These are phyloP conservation scores for Vanderwaltozyma polyspora DNA, from an alignment of 805 yeast species.

Conservation along the genomic window DNA sequence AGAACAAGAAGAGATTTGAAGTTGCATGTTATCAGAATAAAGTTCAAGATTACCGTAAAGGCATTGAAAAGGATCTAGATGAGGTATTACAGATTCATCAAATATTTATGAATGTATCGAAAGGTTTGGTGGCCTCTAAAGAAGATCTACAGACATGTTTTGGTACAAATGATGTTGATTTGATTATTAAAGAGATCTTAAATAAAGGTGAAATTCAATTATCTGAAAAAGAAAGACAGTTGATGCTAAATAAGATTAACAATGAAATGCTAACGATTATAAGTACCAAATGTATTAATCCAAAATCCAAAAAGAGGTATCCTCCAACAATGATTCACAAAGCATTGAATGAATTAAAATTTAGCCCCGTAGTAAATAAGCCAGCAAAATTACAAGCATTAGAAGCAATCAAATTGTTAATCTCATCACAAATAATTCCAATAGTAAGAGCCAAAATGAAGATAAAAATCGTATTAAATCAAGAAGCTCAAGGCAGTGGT, in stretches of 20 bases:
- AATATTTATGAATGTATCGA: constrained; percentile 83
- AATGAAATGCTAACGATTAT: constrained; percentile 76
- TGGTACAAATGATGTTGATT: constrained; percentile 63
- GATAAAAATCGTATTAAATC: constrained; percentile 49
- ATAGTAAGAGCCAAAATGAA: constrained; percentile 93
- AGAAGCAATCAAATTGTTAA: constrained; percentile 75
- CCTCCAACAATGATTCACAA: constrained; percentile 93
- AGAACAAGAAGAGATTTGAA: constrained; percentile 86
- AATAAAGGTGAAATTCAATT: constrained; percentile 90
- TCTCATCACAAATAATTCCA: constrained; percentile 74
- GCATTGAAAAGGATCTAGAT: constrained; percentile 75
- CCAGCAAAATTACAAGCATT: constrained; percentile 82
- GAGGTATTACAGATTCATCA: constrained; percentile 96
- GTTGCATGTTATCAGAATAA: constrained; percentile 94
- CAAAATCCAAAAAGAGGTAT: constrained; percentile 77
- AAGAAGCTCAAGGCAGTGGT: constrained; percentile 36
- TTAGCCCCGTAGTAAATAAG: constrained; percentile 61
- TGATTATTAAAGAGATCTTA: constrained; percentile 69
- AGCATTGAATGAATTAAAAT: constrained; percentile 65
- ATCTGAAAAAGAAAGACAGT: constrained; percentile 83
- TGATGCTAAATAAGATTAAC: constrained; percentile 58
- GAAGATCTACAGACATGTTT: constrained; percentile 70
- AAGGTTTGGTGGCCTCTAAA: constrained; percentile 84
- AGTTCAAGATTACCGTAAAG: constrained; percentile 80
- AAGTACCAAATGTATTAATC: constrained; percentile 85